Base-by-base conservation (phyloP, 2,329 filamentous ascomycete genomes). In the Phyllosticta paracitricarpa region DNA sequence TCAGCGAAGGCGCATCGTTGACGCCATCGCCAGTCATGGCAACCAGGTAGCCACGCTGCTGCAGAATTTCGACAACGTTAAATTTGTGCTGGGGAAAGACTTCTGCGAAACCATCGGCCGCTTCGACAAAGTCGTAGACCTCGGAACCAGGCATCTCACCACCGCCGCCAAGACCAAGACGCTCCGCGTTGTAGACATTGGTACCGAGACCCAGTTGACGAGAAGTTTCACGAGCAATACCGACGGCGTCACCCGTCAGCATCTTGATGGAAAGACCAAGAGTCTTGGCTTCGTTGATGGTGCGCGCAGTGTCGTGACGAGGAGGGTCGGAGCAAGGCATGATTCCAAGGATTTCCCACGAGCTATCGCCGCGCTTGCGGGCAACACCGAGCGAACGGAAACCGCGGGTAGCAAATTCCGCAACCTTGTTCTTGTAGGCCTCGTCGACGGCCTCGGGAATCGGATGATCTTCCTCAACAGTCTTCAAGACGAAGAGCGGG, bases 21-120 rank as follows among this genome's bases (percentile, higher is more conserved):
- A 96, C 91, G 83, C 91, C 91, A 69, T 96, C 91, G 82, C 91
- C 91, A 77, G 91, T 96, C 91, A 96, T 96, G 74, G 91, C 91
- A 78, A 95, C 91, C 51, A 96, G 84, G 78, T 95, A 92, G 67
- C 91, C 91, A 84, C 91, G 89, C 79, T 93, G 88, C 79, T 96
- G 91, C 57, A 96, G 84, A 71, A 95, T 95, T 78, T 95, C 90
- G 69, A 96, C 91, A 75, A 94, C 90, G 66, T 91, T 89, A 80
- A 92, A 95, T 82, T 96, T 96, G 84, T 96, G 91, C 79, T 96
- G 89, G 69, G 91, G 91, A 82, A 94, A 95, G 62, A 96, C 91
- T 75, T 96, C 91, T 66, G 91, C 91, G 77, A 96, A 96, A 79
- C 91, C 91, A 82, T 96, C 91, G 64, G 91, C 91, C 80, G 89